These are phyloP conservation scores for Lachancea kluyveri DNA, from an alignment of 805 yeast species.

Conservation along the genomic window DNA sequence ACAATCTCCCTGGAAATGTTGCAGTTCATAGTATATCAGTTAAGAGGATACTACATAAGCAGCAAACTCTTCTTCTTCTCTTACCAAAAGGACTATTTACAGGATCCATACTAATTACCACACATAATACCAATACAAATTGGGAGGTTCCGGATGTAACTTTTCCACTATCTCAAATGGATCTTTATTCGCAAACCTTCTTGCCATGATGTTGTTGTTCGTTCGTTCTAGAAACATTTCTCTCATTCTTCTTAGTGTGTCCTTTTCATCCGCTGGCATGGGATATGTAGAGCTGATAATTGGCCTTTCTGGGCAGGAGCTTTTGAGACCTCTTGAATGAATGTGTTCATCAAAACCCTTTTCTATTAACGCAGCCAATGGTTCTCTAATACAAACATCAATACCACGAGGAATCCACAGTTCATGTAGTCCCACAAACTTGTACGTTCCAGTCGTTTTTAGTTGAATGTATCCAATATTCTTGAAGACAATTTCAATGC, in stretches of 20 bases:
- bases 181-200: conserved; percentile 16
- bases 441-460: conserved; percentile 48
- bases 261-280: conserved; percentile 18
- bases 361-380: conserved; percentile 32
- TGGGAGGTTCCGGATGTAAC: conserved; percentile 16
- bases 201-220: conserved; percentile 15
- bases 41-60: too few relatives aligned
- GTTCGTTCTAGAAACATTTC: conserved; percentile 25
- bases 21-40: too few relatives aligned
- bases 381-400: conserved; percentile 47
- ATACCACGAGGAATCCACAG: conserved; percentile 52
- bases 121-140: conserved; percentile 28
- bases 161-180: conserved; percentile 14
- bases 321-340: conserved; percentile 26
- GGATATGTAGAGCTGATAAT: conserved; percentile 25
- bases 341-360: conserved; percentile 30
- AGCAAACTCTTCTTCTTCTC: too few relatives aligned
- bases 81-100: conserved; percentile 7
- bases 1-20: too few relatives aligned
- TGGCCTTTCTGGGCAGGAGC: conserved; percentile 22
- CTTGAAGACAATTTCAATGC: conserved; percentile 57
- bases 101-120: conserved; percentile 15
- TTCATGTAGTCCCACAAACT: conserved; percentile 35
- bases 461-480: conserved; percentile 60
- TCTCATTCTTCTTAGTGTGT: conserved; percentile 19